Evolutionary conservation across 495 filamentous ascomycete species (phyloP).

Genomic region (Penicillium alfredii): DNA sequence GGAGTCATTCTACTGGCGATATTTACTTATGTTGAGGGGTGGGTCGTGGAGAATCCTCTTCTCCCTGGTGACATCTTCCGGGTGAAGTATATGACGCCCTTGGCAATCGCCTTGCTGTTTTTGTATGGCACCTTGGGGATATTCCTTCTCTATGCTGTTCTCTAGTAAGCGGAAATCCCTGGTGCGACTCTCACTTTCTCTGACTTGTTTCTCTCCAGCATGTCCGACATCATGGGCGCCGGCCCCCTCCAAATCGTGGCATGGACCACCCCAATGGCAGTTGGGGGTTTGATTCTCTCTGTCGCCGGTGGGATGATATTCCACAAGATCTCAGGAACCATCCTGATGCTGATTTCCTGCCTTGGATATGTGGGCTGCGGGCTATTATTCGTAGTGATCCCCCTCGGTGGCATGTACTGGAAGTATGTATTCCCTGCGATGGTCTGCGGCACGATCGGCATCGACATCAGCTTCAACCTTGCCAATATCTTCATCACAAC

Average conservation of each 20-base stretch:
- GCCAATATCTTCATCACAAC: slow-evolving; percentile 83
- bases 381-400: slow-evolving; percentile 68
- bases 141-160: slow-evolving; percentile 69
- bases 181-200: too few species aligned
- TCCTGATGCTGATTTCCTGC: slow-evolving; percentile 63
- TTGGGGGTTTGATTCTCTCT: slow-evolving; percentile 68
- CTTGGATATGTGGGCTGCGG: slow-evolving; percentile 58
- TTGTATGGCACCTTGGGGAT: slow-evolving; percentile 72
- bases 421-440: slow-evolving; percentile 76
- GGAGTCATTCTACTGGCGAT: slow-evolving; percentile 51
- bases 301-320: slow-evolving; percentile 68
- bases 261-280: slow-evolving; percentile 72
- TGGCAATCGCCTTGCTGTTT: slow-evolving; percentile 63
- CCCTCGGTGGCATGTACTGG: slow-evolving; percentile 57
- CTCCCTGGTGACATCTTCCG: slow-evolving; percentile 70
- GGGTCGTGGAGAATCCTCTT: slow-evolving; percentile 65
- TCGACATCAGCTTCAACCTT: slow-evolving; percentile 80
- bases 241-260: slow-evolving; percentile 66
- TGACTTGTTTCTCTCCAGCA: too few species aligned
- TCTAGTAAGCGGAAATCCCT: too few species aligned
- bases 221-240: slow-evolving; percentile 57
- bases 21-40: slow-evolving; percentile 70
- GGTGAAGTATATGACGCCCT: slow-evolving; percentile 64
- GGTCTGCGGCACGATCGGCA: slow-evolving; percentile 72
- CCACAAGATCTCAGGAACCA: slow-evolving; percentile 66